These are phyloP conservation scores for Fusarium sp. DNA, from an alignment of 2,329 filamentous ascomycete genomes.

Conservation along the genomic window DNA sequence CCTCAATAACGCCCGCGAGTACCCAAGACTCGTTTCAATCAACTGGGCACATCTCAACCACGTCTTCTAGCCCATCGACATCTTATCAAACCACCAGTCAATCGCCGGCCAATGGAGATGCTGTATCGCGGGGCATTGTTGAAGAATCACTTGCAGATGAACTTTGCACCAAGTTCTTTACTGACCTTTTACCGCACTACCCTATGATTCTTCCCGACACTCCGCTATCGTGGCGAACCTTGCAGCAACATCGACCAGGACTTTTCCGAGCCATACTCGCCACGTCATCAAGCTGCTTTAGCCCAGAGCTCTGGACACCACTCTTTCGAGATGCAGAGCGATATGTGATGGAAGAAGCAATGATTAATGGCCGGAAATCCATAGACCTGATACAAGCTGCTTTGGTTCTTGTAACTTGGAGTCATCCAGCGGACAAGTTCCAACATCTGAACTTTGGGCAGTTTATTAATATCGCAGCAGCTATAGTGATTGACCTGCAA, in stretches of 20 bases:
- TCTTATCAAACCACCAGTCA: neutral
- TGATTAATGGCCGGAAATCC: neutral
- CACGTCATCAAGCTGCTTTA: neutral
- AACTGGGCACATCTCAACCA: too few relatives aligned
- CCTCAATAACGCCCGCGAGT: too few relatives aligned
- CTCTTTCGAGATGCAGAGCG: neutral
- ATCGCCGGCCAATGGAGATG: fast-evolving
- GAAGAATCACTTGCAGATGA: neutral
- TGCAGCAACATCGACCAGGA: neutral
- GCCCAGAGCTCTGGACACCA: neutral
- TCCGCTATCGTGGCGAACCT: neutral
- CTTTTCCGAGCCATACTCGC: neutral
- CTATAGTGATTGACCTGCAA: neutral
- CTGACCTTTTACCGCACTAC: neutral
- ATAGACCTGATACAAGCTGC: neutral
- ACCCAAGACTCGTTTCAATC: too few relatives aligned
- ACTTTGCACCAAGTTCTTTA: neutral
- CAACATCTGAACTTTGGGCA: neutral
- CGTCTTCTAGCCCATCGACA: too few relatives aligned
- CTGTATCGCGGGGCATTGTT: neutral
- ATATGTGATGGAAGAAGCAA: neutral
- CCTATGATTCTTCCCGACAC: neutral
- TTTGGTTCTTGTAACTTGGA: neutral
- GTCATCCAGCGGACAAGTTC: neutral
- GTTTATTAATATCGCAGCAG: neutral